phyloP scores from a whole-genome alignment of 1,284 basidiomycete species.

The Apiotrichum akiyoshidainum region DNA sequence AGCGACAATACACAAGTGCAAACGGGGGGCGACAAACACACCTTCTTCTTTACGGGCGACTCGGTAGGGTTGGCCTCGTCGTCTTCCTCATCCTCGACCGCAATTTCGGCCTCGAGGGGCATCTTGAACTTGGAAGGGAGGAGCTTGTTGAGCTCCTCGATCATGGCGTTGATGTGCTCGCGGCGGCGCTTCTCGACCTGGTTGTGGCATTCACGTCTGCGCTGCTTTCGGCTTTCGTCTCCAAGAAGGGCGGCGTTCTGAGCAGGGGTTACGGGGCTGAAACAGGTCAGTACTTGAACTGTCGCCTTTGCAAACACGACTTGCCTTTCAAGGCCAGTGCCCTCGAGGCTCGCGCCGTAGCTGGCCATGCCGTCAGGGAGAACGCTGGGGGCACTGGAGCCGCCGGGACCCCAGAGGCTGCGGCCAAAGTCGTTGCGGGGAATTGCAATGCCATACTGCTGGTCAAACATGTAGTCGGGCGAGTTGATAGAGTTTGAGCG shows the following conservation, averaged over 20 bases:
- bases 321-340: constrained; percentile 25
- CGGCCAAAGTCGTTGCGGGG: constrained; percentile 19
- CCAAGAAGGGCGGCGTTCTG: constrained; percentile 25
- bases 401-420: constrained; percentile 17
- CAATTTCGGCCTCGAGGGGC: constrained; percentile 32
- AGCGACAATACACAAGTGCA: neutral
- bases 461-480: constrained; percentile 12
- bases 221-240: constrained; percentile 41
- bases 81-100: constrained; percentile 39
- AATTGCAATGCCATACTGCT: constrained; percentile 33
- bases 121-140: constrained; percentile 32
- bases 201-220: constrained; percentile 47
- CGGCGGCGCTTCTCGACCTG: constrained; percentile 48
- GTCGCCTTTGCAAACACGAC: neutral
- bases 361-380: constrained; percentile 24
- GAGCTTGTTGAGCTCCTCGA: constrained; percentile 44
- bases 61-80: constrained; percentile 26
- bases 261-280: constrained; percentile 40
- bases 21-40: neutral
- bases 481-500: constrained; percentile 17
- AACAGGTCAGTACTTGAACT: neutral
- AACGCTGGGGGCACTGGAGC: constrained; percentile 29
- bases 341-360: constrained; percentile 28
- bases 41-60: constrained; percentile 37
- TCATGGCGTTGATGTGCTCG: constrained; percentile 50